Conservation (phyloP, 257 asterid species). For the Penstemon eatonii region DNA sequence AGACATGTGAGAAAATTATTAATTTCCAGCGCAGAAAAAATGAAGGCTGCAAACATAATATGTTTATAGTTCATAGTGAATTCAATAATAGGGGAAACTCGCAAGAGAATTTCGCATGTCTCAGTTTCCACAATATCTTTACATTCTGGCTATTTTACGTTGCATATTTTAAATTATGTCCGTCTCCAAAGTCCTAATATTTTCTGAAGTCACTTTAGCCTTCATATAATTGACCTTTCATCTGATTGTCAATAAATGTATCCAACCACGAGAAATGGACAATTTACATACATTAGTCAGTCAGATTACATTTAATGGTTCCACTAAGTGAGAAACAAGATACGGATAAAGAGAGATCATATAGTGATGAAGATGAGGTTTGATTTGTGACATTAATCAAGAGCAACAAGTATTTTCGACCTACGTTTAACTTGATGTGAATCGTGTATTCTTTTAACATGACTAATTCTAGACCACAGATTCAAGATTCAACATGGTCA, state of each 20-base stretch:
- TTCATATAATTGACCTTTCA: too few species aligned
- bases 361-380: too few species aligned
- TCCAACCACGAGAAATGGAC: too few species aligned
- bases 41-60: not conserved
- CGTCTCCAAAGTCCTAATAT: not conserved
- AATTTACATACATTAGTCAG: too few species aligned
- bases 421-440: too few species aligned
- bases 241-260: too few species aligned
- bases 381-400: too few species aligned
- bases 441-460: not conserved
- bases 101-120: constrained; percentile 12
- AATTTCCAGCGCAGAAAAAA: not conserved
- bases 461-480: not conserved
- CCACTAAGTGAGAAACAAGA: too few species aligned
- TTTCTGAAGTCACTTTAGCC: too few species aligned
- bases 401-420: too few species aligned
- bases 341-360: too few species aligned
- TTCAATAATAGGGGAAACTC: constrained; percentile 16
- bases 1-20: not conserved
- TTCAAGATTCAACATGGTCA: constrained; percentile 7
- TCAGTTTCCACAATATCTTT: not conserved
- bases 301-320: too few species aligned
- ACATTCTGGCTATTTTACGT: not conserved
- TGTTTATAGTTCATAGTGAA: constrained; percentile 5
- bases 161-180: not conserved